Evolutionary conservation across 2,329 filamentous ascomycete genomes (phyloP), one percentile per base, ranked within the genome.

Genomic region (Fusarium sp.): DNA sequence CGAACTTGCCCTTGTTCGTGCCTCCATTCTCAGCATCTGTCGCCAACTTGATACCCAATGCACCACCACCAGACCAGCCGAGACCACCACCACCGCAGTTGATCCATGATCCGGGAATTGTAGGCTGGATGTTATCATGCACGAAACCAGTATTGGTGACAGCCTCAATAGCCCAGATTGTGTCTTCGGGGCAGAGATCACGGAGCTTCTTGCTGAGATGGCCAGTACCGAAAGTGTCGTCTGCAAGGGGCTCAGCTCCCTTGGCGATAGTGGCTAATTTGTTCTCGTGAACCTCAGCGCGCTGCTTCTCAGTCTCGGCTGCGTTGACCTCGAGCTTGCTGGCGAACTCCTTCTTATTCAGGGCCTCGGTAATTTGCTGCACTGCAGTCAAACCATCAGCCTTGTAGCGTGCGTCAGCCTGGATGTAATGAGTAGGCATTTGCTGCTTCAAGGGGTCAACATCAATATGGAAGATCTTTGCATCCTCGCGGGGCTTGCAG

Each of bases 61-160:
- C 90, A 51, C 82, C 92, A 15, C 92, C 92, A 15, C 91, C 92
- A 13, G 88, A 91, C 92, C 92, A 95, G 3, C 92, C 92, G 0
- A 95, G 87, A 4, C 92, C 92, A 15, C 91, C 92, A 1, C 90
- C 92, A 2, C 92, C 92, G 74, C 91, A 94, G 76, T 94, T 94
- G 72, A 95, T 88, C 90, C 90, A 94, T 1, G 87, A 88, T 0
- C 91, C 91, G 0, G 92, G 91, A 0, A 88, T 74, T 0, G 84
- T 88, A 4, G 88, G 85, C 71, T 89, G 88, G 10, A 96, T 80
- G 67, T 94, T 91, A 68, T 96, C 91, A 25, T 87, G 84, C 1
- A 94, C 88, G 27, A 88, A 85, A 0, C 77, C 77, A 0, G 89
- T 88, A 58, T 91, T 88, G 0, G 92, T 96, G 1, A 96, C 92